Conservation (phyloP, 768 basidiomycete species). For the Pleurotus tuoliensis region DNA sequence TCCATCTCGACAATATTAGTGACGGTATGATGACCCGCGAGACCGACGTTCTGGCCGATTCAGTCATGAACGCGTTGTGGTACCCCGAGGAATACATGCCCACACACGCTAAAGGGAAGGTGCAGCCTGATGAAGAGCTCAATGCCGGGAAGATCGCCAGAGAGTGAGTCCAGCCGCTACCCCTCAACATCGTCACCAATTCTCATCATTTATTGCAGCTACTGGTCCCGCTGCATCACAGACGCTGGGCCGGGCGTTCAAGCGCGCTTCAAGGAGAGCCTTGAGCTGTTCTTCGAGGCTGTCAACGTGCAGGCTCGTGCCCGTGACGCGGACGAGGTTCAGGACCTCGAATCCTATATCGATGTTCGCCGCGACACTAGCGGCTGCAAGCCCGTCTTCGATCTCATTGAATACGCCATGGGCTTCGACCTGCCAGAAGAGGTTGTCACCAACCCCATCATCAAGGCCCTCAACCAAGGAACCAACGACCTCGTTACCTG, state of each 20-base stretch:
- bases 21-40: conserved; percentile 72
- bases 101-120: conserved; percentile 32
- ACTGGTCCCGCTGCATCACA: conserved; percentile 60
- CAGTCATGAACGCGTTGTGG: conserved; percentile 71
- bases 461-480: conserved; percentile 59
- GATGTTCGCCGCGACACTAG: conserved; percentile 56
- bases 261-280: conserved; percentile 66
- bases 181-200: conserved; percentile 1
- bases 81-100: conserved; percentile 50
- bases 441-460: conserved; percentile 62
- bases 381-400: conserved; percentile 73
- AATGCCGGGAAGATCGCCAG: conserved; percentile 62
- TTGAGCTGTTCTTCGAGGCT: conserved; percentile 66
- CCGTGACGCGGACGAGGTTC: conserved; percentile 48
- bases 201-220: conserved; percentile 36
- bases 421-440: conserved; percentile 68
- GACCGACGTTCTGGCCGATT: conserved; percentile 52
- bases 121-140: conserved; percentile 35
- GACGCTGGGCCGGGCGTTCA: conserved; percentile 56
- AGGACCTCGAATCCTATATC: conserved; percentile 74
- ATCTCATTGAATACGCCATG: conserved; percentile 70
- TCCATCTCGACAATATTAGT: conserved; percentile 68
- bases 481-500: conserved; percentile 80
- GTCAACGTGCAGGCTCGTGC: conserved; percentile 59
- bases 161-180: conserved; percentile 45